phyloP scores from a whole-genome alignment of 176 grass and related monocot genomes.

The Metroxylon sagu region DNA sequence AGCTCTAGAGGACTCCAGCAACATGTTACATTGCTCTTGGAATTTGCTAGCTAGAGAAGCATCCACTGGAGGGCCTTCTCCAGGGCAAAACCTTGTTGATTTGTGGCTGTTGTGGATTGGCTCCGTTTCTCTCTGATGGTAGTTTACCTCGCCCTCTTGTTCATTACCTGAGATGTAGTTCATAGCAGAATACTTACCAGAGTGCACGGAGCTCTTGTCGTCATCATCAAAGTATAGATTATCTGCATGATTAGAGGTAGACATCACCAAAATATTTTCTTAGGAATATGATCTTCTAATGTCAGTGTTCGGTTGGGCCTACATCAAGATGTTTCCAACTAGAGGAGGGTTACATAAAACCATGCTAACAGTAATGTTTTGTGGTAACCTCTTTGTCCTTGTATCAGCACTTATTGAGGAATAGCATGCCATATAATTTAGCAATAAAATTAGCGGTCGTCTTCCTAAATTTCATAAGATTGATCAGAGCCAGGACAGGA shows the following conservation, averaged over 20 bases:
- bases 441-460: too few species aligned
- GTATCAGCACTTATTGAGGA: too few species aligned
- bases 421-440: too few species aligned
- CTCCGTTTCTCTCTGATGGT: background rate
- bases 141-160: conserved; percentile 5
- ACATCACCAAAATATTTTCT: too few species aligned
- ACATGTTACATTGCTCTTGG: conserved; percentile 26
- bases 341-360: too few species aligned
- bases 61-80: conserved; percentile 4
- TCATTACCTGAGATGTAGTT: conserved; percentile 36
- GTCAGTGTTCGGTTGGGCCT: too few species aligned
- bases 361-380: too few species aligned
- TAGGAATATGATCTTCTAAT: too few species aligned
- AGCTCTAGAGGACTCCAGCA: conserved; percentile 3
- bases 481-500: too few species aligned
- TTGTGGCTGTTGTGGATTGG: conserved; percentile 1
- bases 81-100: conserved; percentile 29
- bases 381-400: too few species aligned
- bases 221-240: conserved; percentile 50
- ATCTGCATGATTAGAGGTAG: conserved; percentile 26
- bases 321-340: too few species aligned
- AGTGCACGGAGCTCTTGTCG: conserved; percentile 45
- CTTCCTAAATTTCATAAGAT: too few species aligned
- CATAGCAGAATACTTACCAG: conserved; percentile 47
- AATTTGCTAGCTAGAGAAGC: conserved; percentile 6